Percentiles rank a stretch among this genome's conserved stretches.
phyloP scores from a whole-genome alignment of 176 grass and related monocot genomes.

The Dactylis glomerata region DNA sequence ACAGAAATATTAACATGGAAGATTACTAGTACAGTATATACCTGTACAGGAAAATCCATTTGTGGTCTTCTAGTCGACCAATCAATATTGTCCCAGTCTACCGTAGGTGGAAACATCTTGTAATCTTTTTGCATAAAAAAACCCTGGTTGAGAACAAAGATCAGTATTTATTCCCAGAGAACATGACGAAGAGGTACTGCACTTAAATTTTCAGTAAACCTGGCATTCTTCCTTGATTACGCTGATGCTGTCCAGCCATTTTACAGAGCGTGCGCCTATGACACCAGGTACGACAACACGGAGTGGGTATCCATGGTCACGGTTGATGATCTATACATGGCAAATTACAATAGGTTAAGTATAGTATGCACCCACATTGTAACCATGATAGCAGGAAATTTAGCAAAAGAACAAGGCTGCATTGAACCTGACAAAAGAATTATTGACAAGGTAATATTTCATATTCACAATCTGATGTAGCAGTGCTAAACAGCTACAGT shows the following conservation, averaged over 20 bases:
- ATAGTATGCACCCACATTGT: neutral
- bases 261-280: conserved; percentile 86
- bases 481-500: neutral
- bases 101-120: conserved; percentile 90
- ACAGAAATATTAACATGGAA: conserved; percentile 10
- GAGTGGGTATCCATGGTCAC: conserved; percentile 88
- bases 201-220: conserved; percentile 49
- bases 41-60: conserved; percentile 96
- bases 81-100: conserved; percentile 87
- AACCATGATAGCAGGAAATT: neutral
- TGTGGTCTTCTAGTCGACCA: conserved; percentile 82
- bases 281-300: conserved; percentile 72
- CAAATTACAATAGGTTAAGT: neutral
- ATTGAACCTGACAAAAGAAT: neutral
- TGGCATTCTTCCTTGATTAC: conserved; percentile 82
- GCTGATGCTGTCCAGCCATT: conserved; percentile 81
- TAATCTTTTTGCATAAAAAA: conserved; percentile 95
- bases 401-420: neutral
- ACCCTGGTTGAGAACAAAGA: conserved; percentile 41
- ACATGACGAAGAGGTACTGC: neutral
- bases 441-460: neutral
- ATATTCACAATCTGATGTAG: neutral
- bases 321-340: conserved; percentile 58
- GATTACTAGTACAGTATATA: conserved; percentile 35
- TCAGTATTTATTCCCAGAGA: conserved; percentile 35